These are phyloP conservation scores for Emmonsia crescens DNA, from an alignment of 2,329 filamentous ascomycete species.

Conservation along the genomic window DNA sequence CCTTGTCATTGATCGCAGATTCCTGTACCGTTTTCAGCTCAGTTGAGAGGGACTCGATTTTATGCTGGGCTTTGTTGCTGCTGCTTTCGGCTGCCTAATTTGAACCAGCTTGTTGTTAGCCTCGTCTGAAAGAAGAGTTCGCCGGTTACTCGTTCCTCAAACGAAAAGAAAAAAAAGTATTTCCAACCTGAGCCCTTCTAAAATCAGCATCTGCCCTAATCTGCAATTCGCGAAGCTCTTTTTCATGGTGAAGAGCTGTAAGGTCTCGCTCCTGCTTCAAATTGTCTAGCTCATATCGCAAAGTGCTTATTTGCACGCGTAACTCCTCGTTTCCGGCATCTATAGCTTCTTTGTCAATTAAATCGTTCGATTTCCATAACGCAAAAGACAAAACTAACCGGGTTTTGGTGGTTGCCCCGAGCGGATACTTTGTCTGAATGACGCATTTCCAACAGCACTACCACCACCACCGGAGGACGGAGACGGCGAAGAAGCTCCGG, in stretches of 20 bases:
- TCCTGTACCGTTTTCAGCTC: slow-evolving; percentile 48
- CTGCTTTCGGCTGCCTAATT: slow-evolving; percentile 42
- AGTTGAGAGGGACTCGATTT: slow-evolving; percentile 43
- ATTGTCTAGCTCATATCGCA: slow-evolving; percentile 79
- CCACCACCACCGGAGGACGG: slow-evolving; percentile 12
- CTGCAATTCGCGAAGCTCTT: slow-evolving; percentile 70
- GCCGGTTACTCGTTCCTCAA: not conserved
- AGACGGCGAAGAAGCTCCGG: slow-evolving; percentile 40
- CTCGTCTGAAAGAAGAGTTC: not conserved
- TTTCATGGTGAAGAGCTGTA: slow-evolving; percentile 63
- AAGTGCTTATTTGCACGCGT: slow-evolving; percentile 76
- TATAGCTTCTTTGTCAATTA: slow-evolving; percentile 11
- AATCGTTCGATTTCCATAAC: not conserved
- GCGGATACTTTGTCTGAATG: slow-evolving; percentile 28
- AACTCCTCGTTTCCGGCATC: slow-evolving; percentile 58
- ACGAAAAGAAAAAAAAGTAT: not conserved
- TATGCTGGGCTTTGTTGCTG: slow-evolving; percentile 41
- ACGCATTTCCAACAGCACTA: slow-evolving; percentile 21
- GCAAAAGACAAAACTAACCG: slow-evolving; percentile 21
- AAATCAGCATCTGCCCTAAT: slow-evolving; percentile 78
- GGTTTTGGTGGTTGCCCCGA: slow-evolving; percentile 25
- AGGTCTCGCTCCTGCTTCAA: slow-evolving; percentile 82
- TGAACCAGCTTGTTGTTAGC: not conserved
- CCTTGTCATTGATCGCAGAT: slow-evolving; percentile 44
- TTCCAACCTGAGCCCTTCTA: slow-evolving; percentile 48